phyloP scores from a whole-genome alignment of 2,329 filamentous ascomycete species.

The Xenoacremonium recifei region DNA sequence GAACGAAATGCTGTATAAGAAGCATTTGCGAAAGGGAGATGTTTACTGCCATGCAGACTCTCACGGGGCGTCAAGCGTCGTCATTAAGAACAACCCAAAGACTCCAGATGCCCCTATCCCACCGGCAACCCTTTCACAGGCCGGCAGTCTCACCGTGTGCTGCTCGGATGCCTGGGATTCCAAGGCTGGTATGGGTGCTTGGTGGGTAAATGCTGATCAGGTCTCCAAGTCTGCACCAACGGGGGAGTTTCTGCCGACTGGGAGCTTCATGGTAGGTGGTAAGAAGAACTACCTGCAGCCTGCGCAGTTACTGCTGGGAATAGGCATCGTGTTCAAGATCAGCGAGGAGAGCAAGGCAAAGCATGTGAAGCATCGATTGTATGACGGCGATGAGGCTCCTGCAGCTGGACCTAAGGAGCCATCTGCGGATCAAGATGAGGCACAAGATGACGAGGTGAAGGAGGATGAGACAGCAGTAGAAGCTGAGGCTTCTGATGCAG shows the following conservation, averaged over 20 bases:
- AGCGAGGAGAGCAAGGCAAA: slow-evolving; percentile 82
- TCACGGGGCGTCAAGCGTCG: slow-evolving; percentile 76
- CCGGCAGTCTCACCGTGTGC: slow-evolving; percentile 79
- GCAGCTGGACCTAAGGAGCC: slow-evolving; percentile 19
- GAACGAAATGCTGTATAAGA: slow-evolving; percentile 87
- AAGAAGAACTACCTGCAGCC: slow-evolving; percentile 92
- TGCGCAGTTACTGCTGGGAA: slow-evolving; percentile 81
- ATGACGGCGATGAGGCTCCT: slow-evolving; percentile 22
- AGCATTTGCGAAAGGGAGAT: slow-evolving; percentile 84
- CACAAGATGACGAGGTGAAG: slow-evolving; percentile 19
- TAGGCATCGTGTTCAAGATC: slow-evolving; percentile 84
- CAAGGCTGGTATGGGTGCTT: slow-evolving; percentile 92
- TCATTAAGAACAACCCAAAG: slow-evolving; percentile 84
- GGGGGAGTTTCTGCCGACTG: slow-evolving; percentile 77
- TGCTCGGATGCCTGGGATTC: slow-evolving; percentile 93
- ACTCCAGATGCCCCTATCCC: slow-evolving; percentile 84
- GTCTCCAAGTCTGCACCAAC: slow-evolving; percentile 80
- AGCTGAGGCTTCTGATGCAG: slow-evolving; percentile 29
- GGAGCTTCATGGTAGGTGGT: slow-evolving; percentile 77
- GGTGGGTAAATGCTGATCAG: slow-evolving; percentile 91
- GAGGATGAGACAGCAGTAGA: slow-evolving; percentile 24
- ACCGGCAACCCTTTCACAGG: slow-evolving; percentile 86
- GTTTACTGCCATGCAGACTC: slow-evolving; percentile 90
- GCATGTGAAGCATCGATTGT: slow-evolving; percentile 67
- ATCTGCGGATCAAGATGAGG: slow-evolving; percentile 24